Conservation (phyloP, 768 basidiomycete genomes). For the Rhodotorula paludigena region DNA sequence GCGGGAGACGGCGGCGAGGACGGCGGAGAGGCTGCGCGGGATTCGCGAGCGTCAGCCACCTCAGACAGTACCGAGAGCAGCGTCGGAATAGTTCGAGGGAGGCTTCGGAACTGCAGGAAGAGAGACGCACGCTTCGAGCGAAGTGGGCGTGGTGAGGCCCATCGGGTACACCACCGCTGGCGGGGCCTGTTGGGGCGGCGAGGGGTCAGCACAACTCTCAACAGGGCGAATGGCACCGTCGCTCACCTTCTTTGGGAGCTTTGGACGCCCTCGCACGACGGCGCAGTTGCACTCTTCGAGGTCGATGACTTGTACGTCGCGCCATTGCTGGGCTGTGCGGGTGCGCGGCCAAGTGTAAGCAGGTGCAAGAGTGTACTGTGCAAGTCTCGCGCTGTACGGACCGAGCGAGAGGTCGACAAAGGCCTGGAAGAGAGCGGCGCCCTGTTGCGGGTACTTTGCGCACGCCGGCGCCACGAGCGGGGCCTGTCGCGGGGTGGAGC, state of each 20-base stretch:
- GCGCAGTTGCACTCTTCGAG: slow-evolving; percentile 18
- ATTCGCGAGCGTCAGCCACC: not conserved
- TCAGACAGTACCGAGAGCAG: not conserved
- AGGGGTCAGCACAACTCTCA: too few relatives aligned
- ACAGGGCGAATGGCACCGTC: too few relatives aligned
- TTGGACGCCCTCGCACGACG: slow-evolving; percentile 16
- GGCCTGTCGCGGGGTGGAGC: not conserved
- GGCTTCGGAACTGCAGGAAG: too few relatives aligned
- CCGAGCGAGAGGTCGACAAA: slow-evolving; percentile 32
- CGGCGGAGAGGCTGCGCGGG: slow-evolving; percentile 7
- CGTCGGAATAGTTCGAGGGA: too few relatives aligned
- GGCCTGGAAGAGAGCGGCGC: slow-evolving; percentile 24
- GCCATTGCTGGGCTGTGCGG: slow-evolving; percentile 32
- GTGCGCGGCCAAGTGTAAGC: not conserved
- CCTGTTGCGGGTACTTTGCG: slow-evolving; percentile 11
- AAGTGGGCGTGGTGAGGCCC: slow-evolving; percentile 23
- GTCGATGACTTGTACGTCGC: slow-evolving; percentile 28
- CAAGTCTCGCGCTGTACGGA: not conserved
- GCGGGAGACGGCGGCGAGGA: slow-evolving; percentile 15
- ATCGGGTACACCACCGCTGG: slow-evolving; percentile 24
- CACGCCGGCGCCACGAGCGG: slow-evolving; percentile 19
- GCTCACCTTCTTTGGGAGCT: slow-evolving; percentile 5
- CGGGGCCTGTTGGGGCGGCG: slow-evolving; percentile 6
- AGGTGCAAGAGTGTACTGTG: too few relatives aligned
- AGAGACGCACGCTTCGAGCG: slow-evolving; percentile 18